Base-by-base conservation (phyloP, 306 rosid genomes). In the Quercus mongolica region DNA sequence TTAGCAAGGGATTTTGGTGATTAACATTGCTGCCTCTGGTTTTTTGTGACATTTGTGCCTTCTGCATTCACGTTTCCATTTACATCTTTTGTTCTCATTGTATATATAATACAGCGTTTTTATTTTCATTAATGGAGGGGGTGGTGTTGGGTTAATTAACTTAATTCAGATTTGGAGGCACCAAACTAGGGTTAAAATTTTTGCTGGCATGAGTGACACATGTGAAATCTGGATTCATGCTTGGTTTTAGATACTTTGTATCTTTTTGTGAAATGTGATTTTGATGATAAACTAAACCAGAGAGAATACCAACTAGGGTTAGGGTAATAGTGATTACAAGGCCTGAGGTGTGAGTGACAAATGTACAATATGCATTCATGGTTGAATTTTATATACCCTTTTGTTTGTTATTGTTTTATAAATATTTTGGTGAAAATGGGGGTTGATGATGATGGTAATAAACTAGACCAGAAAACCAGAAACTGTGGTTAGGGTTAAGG, bases 1-100 rank as follows among this genome's bases (percentile, higher is more conserved):
- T 87, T 89, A 59, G 97, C 81, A 89, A 84, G 80, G 83, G 26
- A 79, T 79, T 80, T 78, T 73, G 79, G 61, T 74, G 82, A 82
- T 84, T 75, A 80, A 41, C 46, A 41, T 41, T 74, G 58, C 82
- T 26, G 80, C 30, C 85, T 86, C 11, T 8, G 46, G 90, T 83
- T 78, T 84, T 85, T 80, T 73, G 82, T 87, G 98, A 90, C 97
- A 93, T 90, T 93, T 90, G 97, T 91, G 87, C 90, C 52, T 56
- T 20, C 87, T 85, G 90, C 91, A 90, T 92, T 92, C 93, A 87
- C 74, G 51, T 41, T 57, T 46, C 1, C 85, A 75, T 86, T 85
- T 85, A 65, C 75, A 86, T 79, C 82, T 76, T 81, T 80, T 73
- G 88, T 61, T 58, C 67, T 71, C 73, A 83, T 68, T 79, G 19